Base-by-base conservation (phyloP, 1,284 basidiomycete species). In the Blastosporella zonata region DNA sequence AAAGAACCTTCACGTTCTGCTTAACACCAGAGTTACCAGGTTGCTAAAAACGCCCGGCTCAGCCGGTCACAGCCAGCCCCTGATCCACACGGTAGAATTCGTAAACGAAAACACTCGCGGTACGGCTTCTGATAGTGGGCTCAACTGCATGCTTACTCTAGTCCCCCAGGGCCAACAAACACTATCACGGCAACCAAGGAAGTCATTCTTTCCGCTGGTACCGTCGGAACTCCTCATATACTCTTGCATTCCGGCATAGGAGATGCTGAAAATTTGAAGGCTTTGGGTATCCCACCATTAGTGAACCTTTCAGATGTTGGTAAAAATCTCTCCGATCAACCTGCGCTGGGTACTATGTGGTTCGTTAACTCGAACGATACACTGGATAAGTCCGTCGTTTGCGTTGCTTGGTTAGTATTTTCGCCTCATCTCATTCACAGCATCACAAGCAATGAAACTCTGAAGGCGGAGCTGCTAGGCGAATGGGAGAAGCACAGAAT, bases 241-340 rank as follows among this genome's bases (percentile, higher is more conserved):
- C 67, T 78, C 9, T 61, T 71, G 41, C 62, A 70, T 23, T 75
- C 73, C 2, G 77, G 77, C 22, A 74, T 78, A 49, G 77, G 77
- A 13, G 52, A 62, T 41, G 13, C 52, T 4, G 21, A 45, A 1
- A 43, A 50, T 3, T 51, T 68, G 10, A 13, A 31, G 9, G 36
- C 34, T 0, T 15, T 62, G 1, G 61, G 61, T 0, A 60, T 69
- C 18, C 27, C 44, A 17, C 46, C 64, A 4, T 54, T 71, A 6
- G 49, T 67, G 7, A 50, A 67, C 53, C 52, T 66, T 12, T 66
- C 67, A 3, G 59, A 63, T 46, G 72, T 75, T 18, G 75, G 75
- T 6, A 66, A 71, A 55, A 76, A 78, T 55, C 56, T 78, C 6
- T 59, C 62, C 7, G 71, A 72, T 47, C 72, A 74, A 36, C 53